These are phyloP conservation scores for Leishmania martiniquensis DNA, from an alignment of 208 protist species.

Conservation along the genomic window DNA sequence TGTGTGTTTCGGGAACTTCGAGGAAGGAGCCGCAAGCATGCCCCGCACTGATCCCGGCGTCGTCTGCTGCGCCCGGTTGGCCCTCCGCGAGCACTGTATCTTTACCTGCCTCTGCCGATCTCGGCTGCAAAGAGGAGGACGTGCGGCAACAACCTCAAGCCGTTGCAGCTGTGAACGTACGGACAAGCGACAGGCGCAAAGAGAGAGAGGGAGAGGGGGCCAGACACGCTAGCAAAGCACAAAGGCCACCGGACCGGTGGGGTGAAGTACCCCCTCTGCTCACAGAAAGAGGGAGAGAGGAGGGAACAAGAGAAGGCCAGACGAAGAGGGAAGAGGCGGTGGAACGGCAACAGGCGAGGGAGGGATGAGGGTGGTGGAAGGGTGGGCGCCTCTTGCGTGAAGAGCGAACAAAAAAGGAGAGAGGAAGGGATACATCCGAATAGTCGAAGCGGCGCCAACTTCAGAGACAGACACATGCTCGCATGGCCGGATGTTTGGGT, in stretches of 20 bases:
- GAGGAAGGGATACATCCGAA: too few relatives aligned
- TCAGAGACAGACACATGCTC: too few relatives aligned
- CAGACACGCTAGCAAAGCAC: neutral
- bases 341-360: too few relatives aligned
- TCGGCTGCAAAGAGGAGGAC: neutral
- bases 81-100: neutral
- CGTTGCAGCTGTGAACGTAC: too few relatives aligned
- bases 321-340: neutral
- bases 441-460: too few relatives aligned
- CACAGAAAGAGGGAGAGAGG: conserved; percentile 10
- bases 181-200: neutral
- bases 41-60: neutral
- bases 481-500: too few relatives aligned
- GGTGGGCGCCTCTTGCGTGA: too few relatives aligned
- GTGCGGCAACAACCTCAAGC: too few relatives aligned
- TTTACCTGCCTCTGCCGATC: neutral
- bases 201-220: neutral
- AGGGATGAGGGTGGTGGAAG: too few relatives aligned
- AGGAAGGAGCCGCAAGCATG: neutral
- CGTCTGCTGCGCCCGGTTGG: too few relatives aligned
- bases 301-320: neutral
- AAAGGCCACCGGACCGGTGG: neutral
- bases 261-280: neutral
- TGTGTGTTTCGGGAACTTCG: neutral
- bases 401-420: too few relatives aligned